phyloP scores from a whole-genome alignment of 2,329 filamentous ascomycete species.

The Harringtonia lauricola region DNA sequence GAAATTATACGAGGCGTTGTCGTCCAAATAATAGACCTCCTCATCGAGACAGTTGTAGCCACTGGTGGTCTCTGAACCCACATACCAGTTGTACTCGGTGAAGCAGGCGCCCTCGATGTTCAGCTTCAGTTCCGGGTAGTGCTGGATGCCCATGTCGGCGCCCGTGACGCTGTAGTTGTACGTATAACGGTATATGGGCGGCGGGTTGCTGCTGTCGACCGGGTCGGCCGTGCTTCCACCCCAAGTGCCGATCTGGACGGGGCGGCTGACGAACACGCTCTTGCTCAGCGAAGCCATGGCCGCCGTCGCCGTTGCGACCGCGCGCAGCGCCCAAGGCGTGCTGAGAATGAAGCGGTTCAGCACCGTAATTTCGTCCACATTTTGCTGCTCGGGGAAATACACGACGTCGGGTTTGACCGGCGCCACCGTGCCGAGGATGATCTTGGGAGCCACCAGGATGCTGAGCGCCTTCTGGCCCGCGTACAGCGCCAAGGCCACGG shows the following conservation, averaged over 20 bases:
- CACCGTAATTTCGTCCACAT: background rate
- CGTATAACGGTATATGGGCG: slow-evolving; percentile 8
- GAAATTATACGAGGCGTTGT: no score
- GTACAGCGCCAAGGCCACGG: slow-evolving; percentile 7
- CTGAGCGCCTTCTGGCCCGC: slow-evolving; percentile 9
- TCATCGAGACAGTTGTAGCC: background rate
- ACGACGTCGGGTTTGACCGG: slow-evolving; percentile 13
- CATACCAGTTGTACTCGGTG: slow-evolving; percentile 16
- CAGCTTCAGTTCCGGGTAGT: slow-evolving; percentile 12
- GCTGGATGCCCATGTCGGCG: slow-evolving; percentile 16
- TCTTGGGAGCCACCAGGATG: slow-evolving; percentile 9
- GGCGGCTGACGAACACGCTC: background rate
- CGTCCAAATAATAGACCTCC: background rate
- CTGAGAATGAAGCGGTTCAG: background rate
- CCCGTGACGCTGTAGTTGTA: slow-evolving; percentile 15
- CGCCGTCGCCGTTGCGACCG: background rate
- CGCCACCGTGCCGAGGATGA: slow-evolving; percentile 11
- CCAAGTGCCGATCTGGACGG: slow-evolving; percentile 4
- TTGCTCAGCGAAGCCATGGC: background rate
- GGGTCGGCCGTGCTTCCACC: no score
- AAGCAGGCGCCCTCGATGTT: slow-evolving; percentile 14
- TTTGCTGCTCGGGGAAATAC: background rate
- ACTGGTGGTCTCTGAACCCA: background rate
- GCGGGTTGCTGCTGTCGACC: no score
- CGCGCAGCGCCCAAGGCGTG: background rate